Evolutionary conservation across 768 basidiomycete species (phyloP).

Genomic region (Podaxis sp.): DNA sequence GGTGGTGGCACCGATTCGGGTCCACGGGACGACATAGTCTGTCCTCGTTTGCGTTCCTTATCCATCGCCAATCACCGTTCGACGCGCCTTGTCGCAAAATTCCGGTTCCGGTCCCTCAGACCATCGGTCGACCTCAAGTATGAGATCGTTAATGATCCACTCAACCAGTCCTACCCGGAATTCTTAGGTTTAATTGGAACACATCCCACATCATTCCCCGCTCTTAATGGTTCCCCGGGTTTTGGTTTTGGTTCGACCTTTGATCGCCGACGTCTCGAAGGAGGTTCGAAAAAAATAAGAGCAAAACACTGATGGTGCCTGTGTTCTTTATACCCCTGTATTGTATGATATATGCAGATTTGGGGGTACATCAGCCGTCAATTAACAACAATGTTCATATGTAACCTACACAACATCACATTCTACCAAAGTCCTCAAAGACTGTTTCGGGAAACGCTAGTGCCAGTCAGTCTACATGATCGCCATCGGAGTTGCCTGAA

Average conservation of each 20-base stretch:
- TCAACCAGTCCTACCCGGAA: neutral
- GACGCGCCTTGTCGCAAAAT: neutral
- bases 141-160: neutral
- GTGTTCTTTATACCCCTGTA: neutral
- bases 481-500: neutral
- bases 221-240: neutral
- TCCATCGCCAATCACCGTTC: neutral
- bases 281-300: neutral
- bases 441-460: neutral
- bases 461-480: neutral
- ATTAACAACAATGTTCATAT: no score
- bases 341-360: no score
- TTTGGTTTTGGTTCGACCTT: neutral
- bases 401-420: no score
- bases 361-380: no score
- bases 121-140: neutral
- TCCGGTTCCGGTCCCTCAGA: neutral
- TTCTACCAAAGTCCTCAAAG: no score
- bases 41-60: neutral
- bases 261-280: neutral
- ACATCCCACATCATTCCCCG: neutral
- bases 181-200: neutral
- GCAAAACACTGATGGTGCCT: neutral
- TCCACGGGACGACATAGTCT: neutral
- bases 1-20: neutral